phyloP scores from a whole-genome alignment of 345 rosid genomes.

The Gossypium thurberi region DNA sequence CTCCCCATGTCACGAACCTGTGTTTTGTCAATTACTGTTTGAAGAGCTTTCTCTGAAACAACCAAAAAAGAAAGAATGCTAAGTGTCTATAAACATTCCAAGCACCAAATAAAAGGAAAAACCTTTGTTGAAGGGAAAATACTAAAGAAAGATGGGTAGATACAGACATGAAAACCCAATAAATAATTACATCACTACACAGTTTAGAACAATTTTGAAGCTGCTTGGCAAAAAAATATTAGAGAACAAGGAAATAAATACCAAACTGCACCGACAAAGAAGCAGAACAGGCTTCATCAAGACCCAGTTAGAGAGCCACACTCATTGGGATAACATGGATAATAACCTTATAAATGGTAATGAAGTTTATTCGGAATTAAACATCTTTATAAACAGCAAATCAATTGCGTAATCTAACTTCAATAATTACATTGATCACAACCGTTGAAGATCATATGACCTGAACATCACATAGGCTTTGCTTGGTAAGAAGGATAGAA shows the following conservation, averaged over 20 bases:
- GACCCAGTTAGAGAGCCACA: background rate
- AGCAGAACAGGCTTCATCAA: background rate
- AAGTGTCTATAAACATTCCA: slow-evolving; percentile 13
- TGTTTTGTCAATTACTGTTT: slow-evolving; percentile 44
- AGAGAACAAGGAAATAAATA: background rate
- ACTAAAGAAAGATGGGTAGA: background rate
- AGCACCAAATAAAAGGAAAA: background rate
- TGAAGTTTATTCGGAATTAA: background rate
- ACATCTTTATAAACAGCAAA: background rate
- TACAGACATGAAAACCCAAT: background rate
- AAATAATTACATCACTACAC: background rate
- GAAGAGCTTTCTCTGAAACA: slow-evolving; percentile 66
- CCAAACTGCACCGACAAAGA: background rate
- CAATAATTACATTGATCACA: background rate
- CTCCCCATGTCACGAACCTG: slow-evolving; percentile 32
- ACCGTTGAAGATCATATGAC: background rate
- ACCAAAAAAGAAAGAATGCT: slow-evolving; percentile 15
- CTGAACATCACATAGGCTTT: background rate
- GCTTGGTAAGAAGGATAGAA: background rate
- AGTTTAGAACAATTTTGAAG: background rate
- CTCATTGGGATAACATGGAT: background rate
- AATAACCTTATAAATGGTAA: background rate
- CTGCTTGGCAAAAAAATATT: background rate
- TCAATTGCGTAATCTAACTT: background rate
- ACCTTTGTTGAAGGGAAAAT: background rate